Base-by-base conservation (phyloP, 2,329 filamentous ascomycete genomes). In the Colletotrichum gloeosporioides region DNA sequence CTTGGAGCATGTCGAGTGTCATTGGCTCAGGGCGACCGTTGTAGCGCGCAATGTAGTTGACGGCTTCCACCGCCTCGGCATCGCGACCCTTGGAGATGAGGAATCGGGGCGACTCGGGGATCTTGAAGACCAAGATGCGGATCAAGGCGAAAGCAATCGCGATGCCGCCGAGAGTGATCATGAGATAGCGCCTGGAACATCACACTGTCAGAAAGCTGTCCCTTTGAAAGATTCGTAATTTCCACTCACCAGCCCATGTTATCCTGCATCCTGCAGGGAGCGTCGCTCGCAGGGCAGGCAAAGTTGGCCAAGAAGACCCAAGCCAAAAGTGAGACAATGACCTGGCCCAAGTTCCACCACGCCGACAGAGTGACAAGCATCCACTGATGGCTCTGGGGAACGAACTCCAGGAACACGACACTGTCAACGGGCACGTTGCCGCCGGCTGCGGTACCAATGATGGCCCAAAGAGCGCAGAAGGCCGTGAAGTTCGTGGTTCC, bases 401-500 rank as follows among this genome's bases (percentile, higher is more conserved):
- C 83, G 78, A 88, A 90, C 75, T 90, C 89, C 25, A 90, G 82
- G 78, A 90, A 89, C 55, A 90, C 87, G 76, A 87, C 87, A 36
- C 86, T 87, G 80, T 90, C 89, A 62, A 90, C 85, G 18, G 88
- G 86, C 10, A 90, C 83, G 71, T 90, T 90, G 9, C 89, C 89
- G 18, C 87, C 88, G 8, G 85, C 86, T 1, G 82, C 85, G 1
- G 83, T 83, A 9, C 86, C 86, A 8, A 87, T 82, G 49, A 90
- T 82, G 10, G 91, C 90, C 18, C 90, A 90, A 73, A 93, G 89
- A 4, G 85, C 82, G 8, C 88, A 90, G 36, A 92, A 88, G 0
- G 89, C 88, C 1, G 87, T 87, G 74, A 93, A 94, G 76, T 89
- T 92, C 3, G 89, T 89, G 0, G 89, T 88, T 0, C 90, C 89